Evolutionary conservation across 1,284 basidiomycete species (phyloP).

Genomic region (Wallemia ichthyophaga): DNA sequence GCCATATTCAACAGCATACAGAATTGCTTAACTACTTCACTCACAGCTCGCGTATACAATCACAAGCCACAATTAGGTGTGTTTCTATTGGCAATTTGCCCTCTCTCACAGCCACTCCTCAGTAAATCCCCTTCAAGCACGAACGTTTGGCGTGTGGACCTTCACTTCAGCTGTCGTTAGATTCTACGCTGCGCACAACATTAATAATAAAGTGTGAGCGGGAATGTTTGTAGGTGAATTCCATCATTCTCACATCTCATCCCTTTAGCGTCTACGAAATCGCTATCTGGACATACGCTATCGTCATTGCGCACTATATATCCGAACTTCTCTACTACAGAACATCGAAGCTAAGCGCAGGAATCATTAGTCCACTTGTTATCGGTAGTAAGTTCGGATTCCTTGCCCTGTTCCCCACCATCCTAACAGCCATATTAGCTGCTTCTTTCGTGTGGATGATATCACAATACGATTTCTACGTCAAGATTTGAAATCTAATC

Average conservation of each 20-base stretch:
- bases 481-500: slow-evolving; percentile 3
- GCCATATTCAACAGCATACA: slow-evolving; percentile 60
- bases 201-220: slow-evolving; percentile 41
- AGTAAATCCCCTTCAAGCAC: slow-evolving; percentile 58
- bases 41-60: slow-evolving; percentile 47
- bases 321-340: slow-evolving; percentile 60
- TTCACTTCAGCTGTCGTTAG: slow-evolving; percentile 49
- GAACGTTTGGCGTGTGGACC: slow-evolving; percentile 71
- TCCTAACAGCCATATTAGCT: slow-evolving; percentile 1
- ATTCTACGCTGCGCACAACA: slow-evolving; percentile 57
- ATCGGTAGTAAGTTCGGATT: slow-evolving; percentile 39
- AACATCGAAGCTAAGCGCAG: slow-evolving; percentile 33
- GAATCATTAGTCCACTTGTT: slow-evolving; percentile 44
- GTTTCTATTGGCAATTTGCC: slow-evolving; percentile 3
- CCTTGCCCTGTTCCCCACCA: slow-evolving; percentile 1
- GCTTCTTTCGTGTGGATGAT: slow-evolving; percentile 49
- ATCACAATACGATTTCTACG: slow-evolving; percentile 35
- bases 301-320: slow-evolving; percentile 65
- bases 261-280: slow-evolving; percentile 53
- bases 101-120: background rate
- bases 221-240: no score
- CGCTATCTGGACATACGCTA: slow-evolving; percentile 52
- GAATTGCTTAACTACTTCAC: slow-evolving; percentile 41
- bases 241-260: background rate
- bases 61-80: slow-evolving; percentile 22